phyloP scores from a whole-genome alignment of 2,329 filamentous ascomycete genomes.

The Fusarium xylarioides region DNA sequence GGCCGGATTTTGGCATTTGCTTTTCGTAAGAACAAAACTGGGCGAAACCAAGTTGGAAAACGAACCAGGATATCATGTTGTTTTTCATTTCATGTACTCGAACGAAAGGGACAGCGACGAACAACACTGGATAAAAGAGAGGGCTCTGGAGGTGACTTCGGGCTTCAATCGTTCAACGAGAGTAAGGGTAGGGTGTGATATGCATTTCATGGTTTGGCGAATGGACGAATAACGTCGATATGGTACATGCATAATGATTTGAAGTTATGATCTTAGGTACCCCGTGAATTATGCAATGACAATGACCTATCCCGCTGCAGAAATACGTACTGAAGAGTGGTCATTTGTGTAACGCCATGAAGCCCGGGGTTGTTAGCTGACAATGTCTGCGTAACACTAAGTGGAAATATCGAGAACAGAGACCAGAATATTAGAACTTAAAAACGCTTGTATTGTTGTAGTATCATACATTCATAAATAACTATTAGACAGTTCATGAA shows the following conservation, averaged over 20 bases:
- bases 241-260: background rate
- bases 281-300: background rate
- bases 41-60: slow-evolving; percentile 5
- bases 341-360: background rate
- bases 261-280: background rate
- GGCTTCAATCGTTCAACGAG: slow-evolving; percentile 2
- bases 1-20: slow-evolving; percentile 22
- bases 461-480: slow-evolving; percentile 30
- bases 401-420: background rate
- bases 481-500: slow-evolving; percentile 15
- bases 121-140: slow-evolving; percentile 22
- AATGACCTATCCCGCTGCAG: background rate
- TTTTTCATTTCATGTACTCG: slow-evolving; percentile 31
- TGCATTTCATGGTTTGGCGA: background rate
- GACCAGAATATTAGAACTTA: background rate
- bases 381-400: background rate
- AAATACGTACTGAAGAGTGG: background rate
- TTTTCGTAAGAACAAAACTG: slow-evolving; percentile 8
- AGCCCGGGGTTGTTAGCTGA: background rate
- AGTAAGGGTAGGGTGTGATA: background rate
- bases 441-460: background rate
- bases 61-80: background rate
- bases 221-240: background rate
- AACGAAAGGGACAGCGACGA: slow-evolving; percentile 7
- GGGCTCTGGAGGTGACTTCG: slow-evolving; percentile 29